Base-by-base conservation (phyloP, 176 grass and related monocot species). In the Aegilops bicornis region DNA sequence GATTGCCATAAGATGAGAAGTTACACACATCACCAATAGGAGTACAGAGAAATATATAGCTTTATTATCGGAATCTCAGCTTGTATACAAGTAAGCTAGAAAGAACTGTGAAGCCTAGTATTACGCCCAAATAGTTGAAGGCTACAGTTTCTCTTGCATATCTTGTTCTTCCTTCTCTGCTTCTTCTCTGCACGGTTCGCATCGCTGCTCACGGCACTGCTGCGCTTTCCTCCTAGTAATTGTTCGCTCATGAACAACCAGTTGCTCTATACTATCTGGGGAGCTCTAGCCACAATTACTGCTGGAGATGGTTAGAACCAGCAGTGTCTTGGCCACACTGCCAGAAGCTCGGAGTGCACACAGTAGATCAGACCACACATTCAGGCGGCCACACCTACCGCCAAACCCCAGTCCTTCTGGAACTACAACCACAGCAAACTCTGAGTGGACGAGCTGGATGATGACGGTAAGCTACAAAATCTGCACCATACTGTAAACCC, bases 391-490 rank as follows among this genome's bases (percentile, higher is more conserved):
- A 69, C 79, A 79, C 15, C 63, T 89, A 13, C 9, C 3, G 3
- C 78, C 61, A 0, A 85, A 88, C 7, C 0, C 61, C 24, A 30
- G 42, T 1, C 62, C 72, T 84, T 98, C 87, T 14, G 65, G 69
- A 56, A 90, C 80, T 7, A 93, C 80, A 23, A 91, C 76, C 3
- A 92, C 95, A 1, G 95, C 72, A 77, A 95, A 98, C 77, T 97
- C 93, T 3, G 95, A 92, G 45, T 93, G 95, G 24, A 98, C 72
- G 1, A 98, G 85, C 87, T 3, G 93, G 91, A 37, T 97, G 95
- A 50, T 95, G 95, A 25, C 89, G 71, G 70, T 97, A 97, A 31
- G 90, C 95, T 19, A 95, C 87, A 37, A 89, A 95, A 78, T 97
- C 85, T 3, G 82, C 67, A 10, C 92, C 92, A 39, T 97, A 94